phyloP scores from a whole-genome alignment of 805 yeast species.

The Nakazawaea ernobii region DNA sequence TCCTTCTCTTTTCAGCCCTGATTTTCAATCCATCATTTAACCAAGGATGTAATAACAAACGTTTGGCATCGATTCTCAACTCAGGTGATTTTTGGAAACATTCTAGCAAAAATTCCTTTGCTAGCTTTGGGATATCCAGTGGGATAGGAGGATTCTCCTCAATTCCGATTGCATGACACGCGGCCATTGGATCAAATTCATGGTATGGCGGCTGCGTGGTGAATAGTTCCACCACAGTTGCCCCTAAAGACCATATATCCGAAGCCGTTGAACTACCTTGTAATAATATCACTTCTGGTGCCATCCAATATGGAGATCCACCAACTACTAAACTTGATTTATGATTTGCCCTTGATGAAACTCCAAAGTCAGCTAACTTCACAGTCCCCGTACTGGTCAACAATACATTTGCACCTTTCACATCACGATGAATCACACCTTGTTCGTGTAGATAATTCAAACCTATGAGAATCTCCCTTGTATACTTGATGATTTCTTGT shows the following conservation, averaged over 20 bases:
- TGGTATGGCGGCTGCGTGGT: constrained; percentile 88
- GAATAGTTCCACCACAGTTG: constrained; percentile 84
- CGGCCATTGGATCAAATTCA: constrained; percentile 68
- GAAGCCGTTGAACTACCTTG: constrained; percentile 85
- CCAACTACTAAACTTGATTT: constrained; percentile 34
- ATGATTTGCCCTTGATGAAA: constrained; percentile 43
- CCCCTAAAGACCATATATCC: constrained; percentile 92
- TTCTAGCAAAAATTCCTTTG: constrained; percentile 51
- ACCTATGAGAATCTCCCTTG: constrained; percentile 52
- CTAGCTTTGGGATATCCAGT: constrained; percentile 33
- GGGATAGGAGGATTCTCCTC: constrained; percentile 72
- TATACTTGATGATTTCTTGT: constrained; percentile 40
- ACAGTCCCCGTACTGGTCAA: constrained; percentile 57
- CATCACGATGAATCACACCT: constrained; percentile 73
- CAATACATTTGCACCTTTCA: constrained; percentile 69
- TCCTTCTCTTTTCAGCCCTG: constrained; percentile 18
- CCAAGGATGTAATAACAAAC: constrained; percentile 61
- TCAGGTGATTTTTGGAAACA: constrained; percentile 72
- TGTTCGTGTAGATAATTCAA: constrained; percentile 61
- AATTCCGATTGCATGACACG: constrained; percentile 77
- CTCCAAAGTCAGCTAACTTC: constrained; percentile 75
- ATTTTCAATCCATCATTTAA: constrained; percentile 49
- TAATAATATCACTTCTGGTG: constrained; percentile 86
- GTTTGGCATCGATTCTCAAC: constrained; percentile 48
- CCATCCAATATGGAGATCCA: constrained; percentile 99